Evolutionary conservation across 176 grass and related monocot genomes (phyloP).

Genomic region (Bonia amplexicaulis): DNA sequence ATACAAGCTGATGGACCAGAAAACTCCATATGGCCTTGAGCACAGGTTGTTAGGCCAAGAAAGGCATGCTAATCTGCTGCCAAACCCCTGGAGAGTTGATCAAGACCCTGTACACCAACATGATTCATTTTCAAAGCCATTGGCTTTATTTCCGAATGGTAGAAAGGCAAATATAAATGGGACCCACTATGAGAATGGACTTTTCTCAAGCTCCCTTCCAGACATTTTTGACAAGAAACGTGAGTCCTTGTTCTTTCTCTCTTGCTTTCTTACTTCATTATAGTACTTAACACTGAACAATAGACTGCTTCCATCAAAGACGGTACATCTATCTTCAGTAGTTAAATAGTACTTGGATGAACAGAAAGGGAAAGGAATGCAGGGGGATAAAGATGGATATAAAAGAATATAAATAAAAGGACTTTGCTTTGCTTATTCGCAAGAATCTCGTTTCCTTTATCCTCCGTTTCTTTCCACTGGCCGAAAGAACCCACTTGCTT

Average conservation of each 20-base stretch:
- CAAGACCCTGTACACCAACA: constrained; percentile 33
- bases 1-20: constrained; percentile 47
- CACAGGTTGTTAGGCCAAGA: constrained; percentile 39
- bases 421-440: background rate
- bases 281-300: constrained; percentile 2
- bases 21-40: constrained; percentile 44
- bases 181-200: constrained; percentile 47
- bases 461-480: background rate
- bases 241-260: constrained; percentile 29
- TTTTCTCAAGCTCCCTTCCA: constrained; percentile 80
- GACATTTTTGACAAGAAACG: constrained; percentile 80
- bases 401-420: background rate
- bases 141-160: constrained; percentile 41
- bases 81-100: constrained; percentile 36
- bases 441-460: constrained; percentile 25
- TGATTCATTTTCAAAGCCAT: constrained; percentile 30
- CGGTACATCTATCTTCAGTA: background rate
- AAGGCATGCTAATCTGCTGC: constrained; percentile 33
- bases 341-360: background rate
- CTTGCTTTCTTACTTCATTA: background rate
- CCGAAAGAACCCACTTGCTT: background rate
- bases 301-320: background rate
- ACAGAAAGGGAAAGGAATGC: background rate
- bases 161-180: constrained; percentile 41
- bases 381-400: background rate